These are phyloP conservation scores for Agrostemma githago DNA, from an alignment of 148 eudicot genomes.

Conservation along the genomic window DNA sequence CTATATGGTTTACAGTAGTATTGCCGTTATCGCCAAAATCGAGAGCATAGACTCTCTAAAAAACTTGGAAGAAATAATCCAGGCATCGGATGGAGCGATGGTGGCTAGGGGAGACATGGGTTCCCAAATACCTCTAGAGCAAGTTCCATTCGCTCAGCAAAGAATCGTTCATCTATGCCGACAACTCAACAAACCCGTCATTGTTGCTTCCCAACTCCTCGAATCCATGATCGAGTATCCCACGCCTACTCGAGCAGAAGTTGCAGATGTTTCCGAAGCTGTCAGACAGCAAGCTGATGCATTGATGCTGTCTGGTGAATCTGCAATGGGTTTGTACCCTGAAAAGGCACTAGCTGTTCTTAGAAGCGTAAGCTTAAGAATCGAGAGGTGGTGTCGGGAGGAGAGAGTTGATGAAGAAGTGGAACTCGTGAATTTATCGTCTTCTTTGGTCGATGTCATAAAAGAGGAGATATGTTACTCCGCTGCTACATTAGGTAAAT, in stretches of 20 bases:
- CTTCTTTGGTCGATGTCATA: constrained; percentile 59
- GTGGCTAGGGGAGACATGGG: constrained; percentile 99
- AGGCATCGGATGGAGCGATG: constrained; percentile 94
- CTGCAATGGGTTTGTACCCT: constrained; percentile 92
- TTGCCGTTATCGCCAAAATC: constrained; percentile 85
- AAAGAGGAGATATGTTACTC: constrained; percentile 87
- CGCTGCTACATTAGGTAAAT: constrained; percentile 83
- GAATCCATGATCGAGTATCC: constrained; percentile 99
- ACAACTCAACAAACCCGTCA: constrained; percentile 77
- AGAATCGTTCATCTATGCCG: constrained; percentile 80
- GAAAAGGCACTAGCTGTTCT: constrained; percentile 83
- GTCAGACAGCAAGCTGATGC: constrained; percentile 96
- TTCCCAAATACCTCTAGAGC: constrained; percentile 95
- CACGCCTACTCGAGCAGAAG: constrained; percentile 96
- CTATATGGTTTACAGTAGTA: constrained; percentile 46
- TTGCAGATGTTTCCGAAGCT: constrained; percentile 98
- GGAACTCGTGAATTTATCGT: constrained; percentile 56
- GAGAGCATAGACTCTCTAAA: constrained; percentile 90
- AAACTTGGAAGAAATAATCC: constrained; percentile 84
- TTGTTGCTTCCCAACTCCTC: constrained; percentile 93
- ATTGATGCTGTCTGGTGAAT: constrained; percentile 95
- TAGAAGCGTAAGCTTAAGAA: constrained; percentile 88
- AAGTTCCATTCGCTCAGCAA: constrained; percentile 92
- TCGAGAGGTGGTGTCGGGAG: constrained; percentile 95
- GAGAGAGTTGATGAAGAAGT: constrained; percentile 62